Evolutionary conservation across 2,329 filamentous ascomycete genomes (phyloP).

Genomic region (Aspergillus oerlinghausenensis): DNA sequence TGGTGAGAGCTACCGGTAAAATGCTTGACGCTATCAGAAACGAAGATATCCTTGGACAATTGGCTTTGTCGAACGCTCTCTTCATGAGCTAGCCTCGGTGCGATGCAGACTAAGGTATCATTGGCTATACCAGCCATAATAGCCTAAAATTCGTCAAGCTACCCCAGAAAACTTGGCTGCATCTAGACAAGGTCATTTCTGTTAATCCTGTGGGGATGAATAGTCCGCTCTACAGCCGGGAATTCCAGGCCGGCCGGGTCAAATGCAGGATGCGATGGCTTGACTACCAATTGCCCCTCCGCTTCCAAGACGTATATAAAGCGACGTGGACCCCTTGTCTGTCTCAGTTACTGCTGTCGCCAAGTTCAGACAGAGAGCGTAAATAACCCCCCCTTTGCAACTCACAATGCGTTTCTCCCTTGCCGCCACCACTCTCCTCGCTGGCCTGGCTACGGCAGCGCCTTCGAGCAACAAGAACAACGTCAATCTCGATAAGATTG

Average conservation of each 20-base stretch:
- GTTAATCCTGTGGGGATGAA: not conserved
- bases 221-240: not conserved
- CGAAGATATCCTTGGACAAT: not conserved
- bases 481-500: constrained; percentile 46
- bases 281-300: not conserved
- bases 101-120: not conserved
- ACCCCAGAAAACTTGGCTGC: constrained; percentile 11
- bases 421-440: not conserved
- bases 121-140: not conserved
- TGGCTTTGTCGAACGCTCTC: not conserved
- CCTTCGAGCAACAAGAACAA: not conserved
- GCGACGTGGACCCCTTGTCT: accelerated
- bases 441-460: not conserved
- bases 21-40: not conserved
- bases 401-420: not conserved
- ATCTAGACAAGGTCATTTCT: not conserved
- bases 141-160: not conserved
- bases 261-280: not conserved
- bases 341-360: not conserved
- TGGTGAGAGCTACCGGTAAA: not conserved
- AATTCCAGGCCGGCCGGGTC: not conserved
- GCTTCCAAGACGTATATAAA: not conserved
- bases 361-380: too few relatives aligned
- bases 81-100: too few relatives aligned
- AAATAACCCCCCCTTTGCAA: not conserved